Conservation (phyloP, 768 basidiomycete genomes). For the Leccinum uliginosum region DNA sequence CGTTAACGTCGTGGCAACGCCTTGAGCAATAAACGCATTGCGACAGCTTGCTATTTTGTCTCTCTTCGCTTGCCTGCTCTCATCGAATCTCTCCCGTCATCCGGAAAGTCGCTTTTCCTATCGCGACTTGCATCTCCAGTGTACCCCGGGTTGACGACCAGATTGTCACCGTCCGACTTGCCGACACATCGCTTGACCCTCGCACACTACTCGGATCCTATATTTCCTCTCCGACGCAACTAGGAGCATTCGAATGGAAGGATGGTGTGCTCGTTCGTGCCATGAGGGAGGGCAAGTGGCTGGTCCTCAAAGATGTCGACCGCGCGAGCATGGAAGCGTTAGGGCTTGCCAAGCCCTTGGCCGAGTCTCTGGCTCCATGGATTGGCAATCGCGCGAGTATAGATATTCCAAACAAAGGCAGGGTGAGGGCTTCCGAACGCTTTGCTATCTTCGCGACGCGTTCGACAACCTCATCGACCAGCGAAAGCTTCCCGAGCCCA, state of each 20-base stretch:
- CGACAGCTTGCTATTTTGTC: constrained; percentile 55
- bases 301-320: constrained; percentile 91
- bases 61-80: constrained; percentile 74
- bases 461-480: constrained; percentile 49
- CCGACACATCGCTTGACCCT: constrained; percentile 93
- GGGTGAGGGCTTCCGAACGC: constrained; percentile 67
- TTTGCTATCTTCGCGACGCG: constrained; percentile 91
- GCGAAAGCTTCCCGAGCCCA: constrained; percentile 48
- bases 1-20: constrained; percentile 56
- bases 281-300: constrained; percentile 87
- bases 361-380: constrained; percentile 67
- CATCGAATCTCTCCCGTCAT: constrained; percentile 81
- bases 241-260: constrained; percentile 94
- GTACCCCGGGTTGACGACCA: constrained; percentile 59
- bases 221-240: constrained; percentile 74
- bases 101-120: constrained; percentile 82
- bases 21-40: constrained; percentile 55
- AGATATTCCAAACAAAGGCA: constrained; percentile 69
- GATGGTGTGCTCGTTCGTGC: constrained; percentile 90
- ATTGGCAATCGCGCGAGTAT: constrained; percentile 69
- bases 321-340: constrained; percentile 86
- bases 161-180: constrained; percentile 83
- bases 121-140: constrained; percentile 68
- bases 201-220: constrained; percentile 92
- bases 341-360: constrained; percentile 78